phyloP scores from a whole-genome alignment of 371 early-diverging fungal genomes.

The Mucor velutinosus region DNA sequence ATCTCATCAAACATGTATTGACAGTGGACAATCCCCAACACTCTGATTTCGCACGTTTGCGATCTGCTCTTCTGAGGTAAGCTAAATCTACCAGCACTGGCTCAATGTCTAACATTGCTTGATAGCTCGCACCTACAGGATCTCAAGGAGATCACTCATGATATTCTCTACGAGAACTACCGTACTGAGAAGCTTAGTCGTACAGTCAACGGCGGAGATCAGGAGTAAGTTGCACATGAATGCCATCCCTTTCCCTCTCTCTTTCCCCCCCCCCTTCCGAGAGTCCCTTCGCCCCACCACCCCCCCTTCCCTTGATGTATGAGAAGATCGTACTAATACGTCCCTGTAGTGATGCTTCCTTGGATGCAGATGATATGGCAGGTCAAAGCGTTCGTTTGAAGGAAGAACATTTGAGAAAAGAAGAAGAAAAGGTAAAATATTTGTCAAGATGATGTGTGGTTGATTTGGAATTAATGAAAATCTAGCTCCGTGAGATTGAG shows the following conservation, averaged over 20 bases:
- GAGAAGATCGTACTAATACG: not conserved
- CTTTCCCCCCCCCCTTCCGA: not conserved
- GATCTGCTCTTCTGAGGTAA: slow-evolving; percentile 85
- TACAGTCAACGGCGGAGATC: slow-evolving; percentile 57
- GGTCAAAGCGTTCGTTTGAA: slow-evolving; percentile 54
- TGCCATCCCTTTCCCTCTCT: not conserved
- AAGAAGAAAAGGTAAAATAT: slow-evolving; percentile 59
- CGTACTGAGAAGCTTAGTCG: slow-evolving; percentile 90
- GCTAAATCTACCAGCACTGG: not conserved
- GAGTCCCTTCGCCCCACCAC: not conserved
- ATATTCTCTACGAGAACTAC: slow-evolving; percentile 88
- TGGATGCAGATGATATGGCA: slow-evolving; percentile 59
- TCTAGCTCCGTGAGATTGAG: slow-evolving; percentile 60
- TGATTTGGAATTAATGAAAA: slow-evolving; percentile 6
- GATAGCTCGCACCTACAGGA: slow-evolving; percentile 91
- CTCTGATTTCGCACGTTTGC: slow-evolving; percentile 96
- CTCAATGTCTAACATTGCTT: not conserved
- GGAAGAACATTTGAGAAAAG: slow-evolving; percentile 65
- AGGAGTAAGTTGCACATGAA: slow-evolving; percentile 19
- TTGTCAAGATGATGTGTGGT: not conserved
- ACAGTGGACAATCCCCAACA: slow-evolving; percentile 83
- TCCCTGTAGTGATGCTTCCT: slow-evolving; percentile 33
- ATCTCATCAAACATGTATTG: not conserved
- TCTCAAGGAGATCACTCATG: slow-evolving; percentile 86
- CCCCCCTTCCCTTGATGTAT: not conserved